A percentile compares a stretch with the other conserved stretches of the same genome.
phyloP scores from a whole-genome alignment of 169 alveolate species.

The Plasmodium knowlesi region DNA sequence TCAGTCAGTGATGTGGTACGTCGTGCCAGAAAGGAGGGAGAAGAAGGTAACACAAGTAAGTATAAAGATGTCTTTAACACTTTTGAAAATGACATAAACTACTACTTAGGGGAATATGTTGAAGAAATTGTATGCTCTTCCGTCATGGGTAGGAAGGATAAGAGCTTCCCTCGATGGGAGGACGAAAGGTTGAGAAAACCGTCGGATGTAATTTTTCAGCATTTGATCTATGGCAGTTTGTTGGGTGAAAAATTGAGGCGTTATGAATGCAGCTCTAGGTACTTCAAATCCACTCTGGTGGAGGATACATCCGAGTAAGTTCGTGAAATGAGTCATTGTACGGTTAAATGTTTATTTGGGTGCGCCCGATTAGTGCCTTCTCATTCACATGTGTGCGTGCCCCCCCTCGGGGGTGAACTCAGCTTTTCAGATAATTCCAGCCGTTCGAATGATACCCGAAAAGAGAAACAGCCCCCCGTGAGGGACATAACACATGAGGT shows the following conservation, averaged over 20 bases:
- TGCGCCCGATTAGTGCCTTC: background rate
- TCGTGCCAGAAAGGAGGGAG: background rate
- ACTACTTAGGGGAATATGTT: conserved; percentile 23
- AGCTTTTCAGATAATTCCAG: conserved; percentile 41
- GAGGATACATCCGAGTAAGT: conserved; percentile 6
- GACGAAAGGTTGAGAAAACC: background rate
- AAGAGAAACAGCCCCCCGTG: background rate
- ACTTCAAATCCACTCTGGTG: background rate
- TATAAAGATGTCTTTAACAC: conserved; percentile 51
- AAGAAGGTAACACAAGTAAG: background rate
- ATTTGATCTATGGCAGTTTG: conserved; percentile 8
- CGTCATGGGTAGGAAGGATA: background rate
- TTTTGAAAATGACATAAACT: conserved; percentile 48
- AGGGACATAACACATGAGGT: conserved; percentile 43
- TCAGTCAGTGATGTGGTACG: background rate
- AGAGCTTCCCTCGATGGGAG: background rate
- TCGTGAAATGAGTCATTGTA: background rate
- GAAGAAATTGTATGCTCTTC: conserved; percentile 46
- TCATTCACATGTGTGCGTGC: background rate
- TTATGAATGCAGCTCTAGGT: conserved; percentile 2
- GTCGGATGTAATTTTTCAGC: background rate
- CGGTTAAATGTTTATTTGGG: background rate
- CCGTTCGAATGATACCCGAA: background rate
- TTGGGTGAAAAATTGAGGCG: conserved; percentile 4
- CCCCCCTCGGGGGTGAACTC: background rate